Evolutionary conservation across 371 early-diverging fungal genomes (phyloP).

Genomic region (Mucor sp.): DNA sequence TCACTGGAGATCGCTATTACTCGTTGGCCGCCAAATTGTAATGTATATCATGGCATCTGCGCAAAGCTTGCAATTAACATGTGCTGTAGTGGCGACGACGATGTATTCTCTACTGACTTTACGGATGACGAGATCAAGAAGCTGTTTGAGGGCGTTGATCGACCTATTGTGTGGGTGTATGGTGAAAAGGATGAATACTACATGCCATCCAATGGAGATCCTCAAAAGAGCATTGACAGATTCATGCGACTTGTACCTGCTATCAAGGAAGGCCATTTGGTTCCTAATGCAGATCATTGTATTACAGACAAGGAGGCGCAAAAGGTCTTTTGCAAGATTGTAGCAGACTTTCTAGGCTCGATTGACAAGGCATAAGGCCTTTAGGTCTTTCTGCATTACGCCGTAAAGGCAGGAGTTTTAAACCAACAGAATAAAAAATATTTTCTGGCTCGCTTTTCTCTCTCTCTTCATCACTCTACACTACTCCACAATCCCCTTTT

Average conservation of each 20-base stretch:
- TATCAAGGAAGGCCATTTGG: slow-evolving; percentile 28
- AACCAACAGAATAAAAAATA: not conserved
- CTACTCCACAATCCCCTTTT: not conserved
- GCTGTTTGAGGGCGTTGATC: slow-evolving; percentile 37
- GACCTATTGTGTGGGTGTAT: slow-evolving; percentile 47
- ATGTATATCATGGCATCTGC: not conserved
- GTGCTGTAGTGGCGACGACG: slow-evolving; percentile 54
- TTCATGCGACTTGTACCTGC: slow-evolving; percentile 40
- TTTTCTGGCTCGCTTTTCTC: not conserved
- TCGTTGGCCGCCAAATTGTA: slow-evolving; percentile 37
- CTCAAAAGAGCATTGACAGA: slow-evolving; percentile 28
- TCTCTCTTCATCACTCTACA: not conserved
- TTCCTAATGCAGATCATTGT: slow-evolving; percentile 50
- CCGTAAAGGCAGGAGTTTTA: not conserved
- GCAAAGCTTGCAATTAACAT: not conserved
- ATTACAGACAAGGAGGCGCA: slow-evolving; percentile 38
- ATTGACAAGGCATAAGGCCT: not conserved
- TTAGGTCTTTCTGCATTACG: not conserved
- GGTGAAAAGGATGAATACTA: slow-evolving; percentile 53
- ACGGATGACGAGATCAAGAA: slow-evolving; percentile 33
- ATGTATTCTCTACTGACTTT: slow-evolving; percentile 60
- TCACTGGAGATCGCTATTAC: slow-evolving; percentile 52
- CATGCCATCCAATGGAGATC: slow-evolving; percentile 19
- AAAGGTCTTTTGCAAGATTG: slow-evolving; percentile 9
- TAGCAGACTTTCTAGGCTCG: not conserved